Conservation (phyloP, 495 filamentous ascomycete species). For the Penicillium arizonense region DNA sequence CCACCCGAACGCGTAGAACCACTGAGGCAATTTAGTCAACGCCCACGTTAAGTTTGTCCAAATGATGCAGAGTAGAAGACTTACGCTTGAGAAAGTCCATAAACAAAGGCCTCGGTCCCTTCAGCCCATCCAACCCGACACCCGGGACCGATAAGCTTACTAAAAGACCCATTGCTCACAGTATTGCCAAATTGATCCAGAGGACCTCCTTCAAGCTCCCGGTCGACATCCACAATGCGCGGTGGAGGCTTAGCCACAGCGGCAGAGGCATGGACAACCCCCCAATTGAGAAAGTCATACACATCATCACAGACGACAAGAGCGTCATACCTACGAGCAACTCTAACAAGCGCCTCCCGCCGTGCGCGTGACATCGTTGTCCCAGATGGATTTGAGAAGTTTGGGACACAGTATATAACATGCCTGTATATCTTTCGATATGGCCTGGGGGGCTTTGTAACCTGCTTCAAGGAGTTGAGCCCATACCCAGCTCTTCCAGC, state of each 20-base stretch:
- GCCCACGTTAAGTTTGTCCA: neutral
- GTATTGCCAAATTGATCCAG: constrained; percentile 58
- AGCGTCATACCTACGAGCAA: constrained; percentile 64
- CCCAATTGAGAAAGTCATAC: constrained; percentile 71
- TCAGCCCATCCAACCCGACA: constrained; percentile 72
- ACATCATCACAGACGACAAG: constrained; percentile 72
- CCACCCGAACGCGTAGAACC: constrained; percentile 66
- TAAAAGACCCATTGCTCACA: constrained; percentile 70
- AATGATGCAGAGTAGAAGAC: constrained; percentile 22
- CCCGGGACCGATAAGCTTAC: constrained; percentile 68
- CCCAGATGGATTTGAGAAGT: constrained; percentile 65
- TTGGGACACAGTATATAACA: constrained; percentile 71
- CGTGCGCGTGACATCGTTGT: constrained; percentile 56
- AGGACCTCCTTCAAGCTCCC: constrained; percentile 39
- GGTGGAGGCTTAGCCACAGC: constrained; percentile 37
- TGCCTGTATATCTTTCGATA: constrained; percentile 63
- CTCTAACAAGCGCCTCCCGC: constrained; percentile 50
- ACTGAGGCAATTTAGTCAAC: constrained; percentile 25
- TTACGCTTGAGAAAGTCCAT: constrained; percentile 55
- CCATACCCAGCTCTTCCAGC: neutral
- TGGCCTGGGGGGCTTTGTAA: constrained; percentile 24
- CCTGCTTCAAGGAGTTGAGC: neutral
- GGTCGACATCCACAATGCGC: constrained; percentile 65
- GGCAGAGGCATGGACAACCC: constrained; percentile 8
- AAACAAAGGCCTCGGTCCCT: constrained; percentile 52